Evolutionary conservation across 805 yeast species (phyloP), one percentile per base, ranked within the genome.

Genomic region (Priceomyces haplophilus): DNA sequence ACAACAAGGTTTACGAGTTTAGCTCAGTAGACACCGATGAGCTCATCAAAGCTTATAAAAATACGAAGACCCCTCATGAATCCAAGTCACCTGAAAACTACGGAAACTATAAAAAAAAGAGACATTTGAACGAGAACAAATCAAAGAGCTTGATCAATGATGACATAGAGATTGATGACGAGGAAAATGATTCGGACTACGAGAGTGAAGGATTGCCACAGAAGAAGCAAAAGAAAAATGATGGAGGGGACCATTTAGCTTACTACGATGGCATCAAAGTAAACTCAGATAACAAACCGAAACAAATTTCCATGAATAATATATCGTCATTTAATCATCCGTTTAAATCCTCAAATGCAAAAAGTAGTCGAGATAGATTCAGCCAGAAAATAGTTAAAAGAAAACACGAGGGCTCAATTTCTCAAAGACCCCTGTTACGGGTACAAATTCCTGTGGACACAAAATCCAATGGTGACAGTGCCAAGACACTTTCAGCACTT

Each of bases 1-100:
- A 83, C 61, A 82, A 88, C 55, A 85, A 85, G 55, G 77, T 89
- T 18, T 89, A 86, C 59, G 96, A 91, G 66, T 91, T 82, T 58
- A 78, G 89, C 7, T 82, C 95, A 3, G 82, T 82, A 13, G 80
- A 82, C 46, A 75, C 88, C 13, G 55, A 59, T 23, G 62, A 59
- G 20, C 33, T 61, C 2, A 47, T 61, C 17, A 46, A 52, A 13
- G 54, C 47, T 3, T 67, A 65, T 44, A 51, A 43, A 31, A 49
- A 38, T 27, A 42, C 48, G 4, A 51, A 50, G 23, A 27, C 47
- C 3, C 83, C 67, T 3, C 67, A 82, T 51, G 91, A 85, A 55
- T 64, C 68, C 11, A 84, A 84, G 56, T 69, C 73, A 16, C 90
- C 90, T 0, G 72, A 69, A 3, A 83, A 82, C 56, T 85, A 80